Conservation (phyloP, 164 flowering plant genomes). For the Buxus sempervirens region DNA sequence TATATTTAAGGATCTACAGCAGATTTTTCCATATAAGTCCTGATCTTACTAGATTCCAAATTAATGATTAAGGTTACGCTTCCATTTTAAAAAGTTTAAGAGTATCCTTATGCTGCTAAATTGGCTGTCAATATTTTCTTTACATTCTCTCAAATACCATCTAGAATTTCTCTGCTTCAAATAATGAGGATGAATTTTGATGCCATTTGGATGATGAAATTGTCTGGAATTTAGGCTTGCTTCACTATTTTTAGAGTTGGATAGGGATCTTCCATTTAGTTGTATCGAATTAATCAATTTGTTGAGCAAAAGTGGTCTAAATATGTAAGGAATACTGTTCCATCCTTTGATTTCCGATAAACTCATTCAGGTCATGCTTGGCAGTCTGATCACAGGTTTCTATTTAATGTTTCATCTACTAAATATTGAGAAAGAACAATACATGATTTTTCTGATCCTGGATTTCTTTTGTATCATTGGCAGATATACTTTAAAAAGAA, state of each 20-base stretch:
- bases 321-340: neutral
- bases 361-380: neutral
- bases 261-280: neutral
- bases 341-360: neutral
- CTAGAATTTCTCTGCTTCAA: too few species aligned
- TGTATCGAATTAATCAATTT: neutral
- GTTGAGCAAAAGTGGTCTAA: neutral
- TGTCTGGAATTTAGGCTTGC: neutral
- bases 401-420: neutral
- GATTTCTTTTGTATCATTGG: constrained; percentile 11
- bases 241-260: neutral
- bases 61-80: too few species aligned
- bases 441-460: constrained; percentile 1
- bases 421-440: neutral
- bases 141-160: too few species aligned
- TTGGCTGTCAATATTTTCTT: too few species aligned
- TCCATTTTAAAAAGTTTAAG: too few species aligned
- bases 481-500: constrained; percentile 98
- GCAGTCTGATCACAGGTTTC: neutral
- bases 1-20: too few species aligned
- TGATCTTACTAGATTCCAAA: too few species aligned
- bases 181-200: too few species aligned
- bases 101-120: too few species aligned
- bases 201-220: too few species aligned
- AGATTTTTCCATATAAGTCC: too few species aligned